A percentile compares a stretch with the other conserved stretches of the same genome.
These are phyloP conservation scores for Pestalotiopsis sp. DNA, from an alignment of 2,329 filamentous ascomycete species.

Conservation along the genomic window DNA sequence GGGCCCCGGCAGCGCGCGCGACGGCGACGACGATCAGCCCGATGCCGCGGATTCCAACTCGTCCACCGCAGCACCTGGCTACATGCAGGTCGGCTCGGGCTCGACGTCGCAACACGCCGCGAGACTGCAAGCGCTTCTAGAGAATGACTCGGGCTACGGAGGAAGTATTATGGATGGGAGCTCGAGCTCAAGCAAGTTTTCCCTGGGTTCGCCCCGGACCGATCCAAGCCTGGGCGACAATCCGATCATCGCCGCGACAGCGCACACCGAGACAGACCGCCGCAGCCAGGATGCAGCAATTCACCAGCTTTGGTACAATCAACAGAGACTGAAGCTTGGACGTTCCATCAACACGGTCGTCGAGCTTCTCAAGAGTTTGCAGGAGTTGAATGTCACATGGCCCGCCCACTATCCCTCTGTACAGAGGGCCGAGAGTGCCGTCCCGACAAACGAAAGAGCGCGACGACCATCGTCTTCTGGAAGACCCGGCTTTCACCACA, in stretches of 20 bases:
- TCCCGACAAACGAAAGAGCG: slow-evolving; percentile 25
- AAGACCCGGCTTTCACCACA: slow-evolving; percentile 64
- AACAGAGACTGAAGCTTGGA: slow-evolving; percentile 83
- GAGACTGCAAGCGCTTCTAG: slow-evolving; percentile 77
- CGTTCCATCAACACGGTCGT: slow-evolving; percentile 86
- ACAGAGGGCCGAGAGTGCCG: slow-evolving; percentile 56
- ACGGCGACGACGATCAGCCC: slow-evolving; percentile 25
- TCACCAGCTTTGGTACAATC: slow-evolving; percentile 92
- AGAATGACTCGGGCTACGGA: slow-evolving; percentile 90
- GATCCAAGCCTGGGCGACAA: slow-evolving; percentile 48
- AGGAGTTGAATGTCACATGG: slow-evolving; percentile 89
- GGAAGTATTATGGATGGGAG: slow-evolving; percentile 73
- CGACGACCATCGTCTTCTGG: slow-evolving; percentile 43
- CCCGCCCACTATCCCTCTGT: slow-evolving; percentile 93
- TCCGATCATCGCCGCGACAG: slow-evolving; percentile 41
- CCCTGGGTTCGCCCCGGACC: slow-evolving; percentile 38
- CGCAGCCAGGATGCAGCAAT: slow-evolving; percentile 78
- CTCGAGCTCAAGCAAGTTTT: slow-evolving; percentile 35
- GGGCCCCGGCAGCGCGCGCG: slow-evolving; percentile 36
- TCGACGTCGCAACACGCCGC: slow-evolving; percentile 80
- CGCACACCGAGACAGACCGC: slow-evolving; percentile 61
- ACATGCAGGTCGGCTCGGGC: slow-evolving; percentile 87
- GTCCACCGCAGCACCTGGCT: slow-evolving; percentile 55
- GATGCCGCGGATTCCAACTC: slow-evolving; percentile 24
- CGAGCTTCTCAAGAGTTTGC: slow-evolving; percentile 79